Percentiles rank a stretch among this genome's conserved stretches.
Conservation (phyloP, 1,284 basidiomycete species). For the Cutaneotrichosporon arboriforme region DNA sequence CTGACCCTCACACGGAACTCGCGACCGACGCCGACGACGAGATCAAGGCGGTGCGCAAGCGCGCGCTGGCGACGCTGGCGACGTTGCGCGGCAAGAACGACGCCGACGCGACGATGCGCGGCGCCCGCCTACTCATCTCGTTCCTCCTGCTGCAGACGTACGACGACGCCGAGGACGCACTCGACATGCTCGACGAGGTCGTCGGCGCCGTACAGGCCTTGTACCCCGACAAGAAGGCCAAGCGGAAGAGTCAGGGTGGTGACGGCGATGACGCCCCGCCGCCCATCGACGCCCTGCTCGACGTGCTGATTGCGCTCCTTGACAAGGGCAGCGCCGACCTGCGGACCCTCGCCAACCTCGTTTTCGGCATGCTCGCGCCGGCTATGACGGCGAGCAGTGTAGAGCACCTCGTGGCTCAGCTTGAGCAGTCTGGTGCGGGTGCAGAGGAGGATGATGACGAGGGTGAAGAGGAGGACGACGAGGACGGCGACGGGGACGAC, state of each 20-base stretch:
- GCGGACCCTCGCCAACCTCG: constrained; percentile 72
- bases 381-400: constrained; percentile 69
- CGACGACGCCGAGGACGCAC: constrained; percentile 57
- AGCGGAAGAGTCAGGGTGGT: constrained; percentile 6
- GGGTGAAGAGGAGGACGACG: constrained; percentile 43
- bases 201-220: constrained; percentile 11
- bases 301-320: constrained; percentile 79
- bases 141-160: constrained; percentile 66
- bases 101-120: constrained; percentile 52
- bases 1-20: constrained; percentile 60
- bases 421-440: constrained; percentile 54
- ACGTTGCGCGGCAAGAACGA: constrained; percentile 53
- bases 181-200: constrained; percentile 56
- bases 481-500: constrained; percentile 32
- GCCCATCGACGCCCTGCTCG: constrained; percentile 78
- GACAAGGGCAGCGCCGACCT: constrained; percentile 80
- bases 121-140: constrained; percentile 64
- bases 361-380: constrained; percentile 69
- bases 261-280: constrained; percentile 32
- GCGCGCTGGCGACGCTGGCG: constrained; percentile 51
- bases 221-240: constrained; percentile 9
- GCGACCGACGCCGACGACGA: constrained; percentile 59
- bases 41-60: constrained; percentile 51
- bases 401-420: constrained; percentile 77
- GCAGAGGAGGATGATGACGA: constrained; percentile 51